Percentiles rank a stretch among this genome's conserved stretches.
Conservation (phyloP, 2,329 filamentous ascomycete genomes). For the Exophiala sideris region DNA sequence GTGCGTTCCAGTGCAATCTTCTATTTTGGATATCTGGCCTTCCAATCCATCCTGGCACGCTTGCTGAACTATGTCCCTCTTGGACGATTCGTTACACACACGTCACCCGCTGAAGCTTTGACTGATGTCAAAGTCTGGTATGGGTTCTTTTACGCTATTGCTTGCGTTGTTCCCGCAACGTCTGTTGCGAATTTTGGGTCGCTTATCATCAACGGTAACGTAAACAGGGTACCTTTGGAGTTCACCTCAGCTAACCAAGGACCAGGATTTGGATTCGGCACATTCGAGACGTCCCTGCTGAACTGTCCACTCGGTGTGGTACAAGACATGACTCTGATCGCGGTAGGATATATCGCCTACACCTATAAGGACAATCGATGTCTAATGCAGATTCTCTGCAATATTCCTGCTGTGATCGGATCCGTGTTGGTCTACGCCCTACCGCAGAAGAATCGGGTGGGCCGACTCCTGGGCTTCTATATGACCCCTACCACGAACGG, state of each 20-base stretch:
- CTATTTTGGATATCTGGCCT: background rate
- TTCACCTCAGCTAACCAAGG: too few species aligned
- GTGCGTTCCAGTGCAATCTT: background rate
- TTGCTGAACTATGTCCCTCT: background rate
- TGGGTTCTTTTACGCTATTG: constrained; percentile 28
- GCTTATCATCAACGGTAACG: background rate
- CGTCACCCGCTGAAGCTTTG: constrained; percentile 26
- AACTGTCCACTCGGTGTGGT: constrained; percentile 57
- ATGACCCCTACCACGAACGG: constrained; percentile 23
- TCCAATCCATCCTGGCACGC: background rate
- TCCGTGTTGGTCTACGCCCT: background rate
- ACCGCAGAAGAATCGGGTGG: constrained; percentile 8
- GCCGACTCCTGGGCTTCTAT: constrained; percentile 27
- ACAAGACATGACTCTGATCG: constrained; percentile 52
- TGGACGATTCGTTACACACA: background rate
- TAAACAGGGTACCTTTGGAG: too few species aligned
- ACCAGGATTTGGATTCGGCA: constrained; percentile 44
- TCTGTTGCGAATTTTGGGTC: background rate
- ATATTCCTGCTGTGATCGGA: background rate
- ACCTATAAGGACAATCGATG: background rate
- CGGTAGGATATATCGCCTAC: constrained; percentile 36
- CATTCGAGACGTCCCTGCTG: constrained; percentile 49
- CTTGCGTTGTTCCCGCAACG: background rate
- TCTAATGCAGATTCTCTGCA: background rate
- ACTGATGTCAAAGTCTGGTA: constrained; percentile 38